Evolutionary conservation across 2,329 filamentous ascomycete genomes (phyloP).

Genomic region (Thermomyces lanuginosus): DNA sequence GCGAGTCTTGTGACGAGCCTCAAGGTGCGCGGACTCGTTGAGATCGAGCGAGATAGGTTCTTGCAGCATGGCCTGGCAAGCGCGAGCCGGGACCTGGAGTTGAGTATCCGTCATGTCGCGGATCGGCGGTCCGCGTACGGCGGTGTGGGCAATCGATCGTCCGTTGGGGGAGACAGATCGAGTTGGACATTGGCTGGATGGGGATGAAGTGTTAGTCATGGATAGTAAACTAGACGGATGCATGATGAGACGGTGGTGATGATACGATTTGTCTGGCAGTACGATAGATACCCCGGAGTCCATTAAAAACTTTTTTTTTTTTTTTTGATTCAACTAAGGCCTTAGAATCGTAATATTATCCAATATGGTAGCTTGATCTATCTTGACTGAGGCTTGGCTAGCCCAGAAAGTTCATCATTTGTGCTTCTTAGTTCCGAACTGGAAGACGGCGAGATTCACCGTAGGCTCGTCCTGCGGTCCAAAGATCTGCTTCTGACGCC

Average conservation of each 20-base stretch:
- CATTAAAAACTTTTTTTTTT: not conserved
- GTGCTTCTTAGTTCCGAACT: conserved; percentile 30
- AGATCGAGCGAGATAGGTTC: conserved; percentile 49
- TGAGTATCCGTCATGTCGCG: conserved; percentile 14
- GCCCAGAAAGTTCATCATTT: no score
- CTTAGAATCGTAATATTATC: conserved; percentile 1
- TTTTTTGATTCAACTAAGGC: not conserved
- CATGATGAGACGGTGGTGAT: no score
- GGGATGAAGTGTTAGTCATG: conserved; percentile 16
- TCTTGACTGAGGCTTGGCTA: no score
- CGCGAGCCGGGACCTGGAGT: conserved; percentile 29
- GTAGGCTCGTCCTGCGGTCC: conserved; percentile 23
- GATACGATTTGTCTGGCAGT: no score
- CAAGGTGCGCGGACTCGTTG: conserved; percentile 43
- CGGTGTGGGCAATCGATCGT: conserved; percentile 5
- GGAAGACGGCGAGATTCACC: conserved; percentile 29
- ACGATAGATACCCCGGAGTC: conserved; percentile 1
- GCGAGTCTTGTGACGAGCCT: conserved; percentile 44
- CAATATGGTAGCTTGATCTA: no score
- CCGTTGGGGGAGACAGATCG: conserved; percentile 27
- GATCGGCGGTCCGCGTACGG: conserved; percentile 24
- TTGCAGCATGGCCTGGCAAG: conserved; percentile 33
- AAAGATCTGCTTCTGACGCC: conserved; percentile 46
- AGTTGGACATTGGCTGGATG: conserved; percentile 34
- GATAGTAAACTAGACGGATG: no score